A percentile compares a stretch with the other conserved stretches of the same genome.
These are phyloP conservation scores for Dichotomopilus funicola DNA, from an alignment of 2,329 filamentous ascomycete species.

Conservation along the genomic window DNA sequence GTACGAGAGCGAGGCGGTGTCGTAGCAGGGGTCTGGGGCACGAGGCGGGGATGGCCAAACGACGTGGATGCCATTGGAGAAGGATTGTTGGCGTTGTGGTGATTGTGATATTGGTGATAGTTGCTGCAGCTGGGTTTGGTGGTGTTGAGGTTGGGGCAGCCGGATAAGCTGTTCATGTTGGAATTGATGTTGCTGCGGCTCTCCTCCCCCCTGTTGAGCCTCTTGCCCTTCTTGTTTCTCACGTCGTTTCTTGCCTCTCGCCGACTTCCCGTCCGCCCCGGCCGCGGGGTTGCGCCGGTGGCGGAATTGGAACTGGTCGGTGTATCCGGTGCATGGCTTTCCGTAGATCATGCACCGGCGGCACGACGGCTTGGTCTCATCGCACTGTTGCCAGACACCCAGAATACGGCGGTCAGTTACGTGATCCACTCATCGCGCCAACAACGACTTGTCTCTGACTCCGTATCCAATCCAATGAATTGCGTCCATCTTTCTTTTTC, in stretches of 20 bases:
- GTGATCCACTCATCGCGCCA: no score
- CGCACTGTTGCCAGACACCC: conserved; percentile 22
- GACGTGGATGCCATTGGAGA: background rate
- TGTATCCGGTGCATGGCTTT: conserved; percentile 30
- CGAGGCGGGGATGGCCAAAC: background rate
- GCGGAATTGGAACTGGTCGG: conserved; percentile 32
- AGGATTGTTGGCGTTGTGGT: background rate
- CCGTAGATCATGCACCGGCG: conserved; percentile 29
- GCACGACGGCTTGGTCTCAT: conserved; percentile 30
- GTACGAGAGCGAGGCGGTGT: conserved; percentile 29
- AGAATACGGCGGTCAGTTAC: background rate
- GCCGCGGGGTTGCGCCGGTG: conserved; percentile 15
- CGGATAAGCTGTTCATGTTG: background rate
- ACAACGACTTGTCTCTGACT: no score
- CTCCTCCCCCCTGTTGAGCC: no score
- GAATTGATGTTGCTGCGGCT: no score
- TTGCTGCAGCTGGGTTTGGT: background rate
- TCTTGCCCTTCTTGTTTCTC: no score
- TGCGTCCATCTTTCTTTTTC: no score
- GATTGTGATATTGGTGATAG: background rate
- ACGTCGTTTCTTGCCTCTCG: background rate
- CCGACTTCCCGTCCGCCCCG: background rate
- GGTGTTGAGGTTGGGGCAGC: background rate
- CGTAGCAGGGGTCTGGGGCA: conserved; percentile 19
- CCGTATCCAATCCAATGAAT: no score